These are phyloP conservation scores for Typha latifolia DNA, from an alignment of 176 grass and related monocot species.

Conservation along the genomic window DNA sequence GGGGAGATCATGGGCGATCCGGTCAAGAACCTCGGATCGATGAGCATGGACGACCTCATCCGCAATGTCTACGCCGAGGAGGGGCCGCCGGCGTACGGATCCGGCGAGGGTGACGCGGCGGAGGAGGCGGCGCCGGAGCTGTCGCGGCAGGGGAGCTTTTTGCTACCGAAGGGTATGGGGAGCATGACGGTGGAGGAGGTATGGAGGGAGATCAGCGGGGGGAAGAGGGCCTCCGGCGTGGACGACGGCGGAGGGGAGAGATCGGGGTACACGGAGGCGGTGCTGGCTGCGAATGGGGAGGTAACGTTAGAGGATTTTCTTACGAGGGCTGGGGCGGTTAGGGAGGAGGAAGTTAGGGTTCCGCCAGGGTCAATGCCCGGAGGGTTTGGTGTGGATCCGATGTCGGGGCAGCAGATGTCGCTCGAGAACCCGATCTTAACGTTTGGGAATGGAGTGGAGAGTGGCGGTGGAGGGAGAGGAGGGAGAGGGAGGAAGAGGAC, in stretches of 20 bases:
- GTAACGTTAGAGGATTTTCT: slow-evolving; percentile 25
- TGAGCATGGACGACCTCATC: slow-evolving; percentile 85
- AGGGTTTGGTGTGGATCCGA: slow-evolving; percentile 1
- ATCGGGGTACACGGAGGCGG: neutral
- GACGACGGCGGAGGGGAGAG: neutral
- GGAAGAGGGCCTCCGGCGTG: neutral
- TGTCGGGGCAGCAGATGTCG: slow-evolving; percentile 5
- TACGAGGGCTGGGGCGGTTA: slow-evolving; percentile 1
- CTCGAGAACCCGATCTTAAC: slow-evolving; percentile 16
- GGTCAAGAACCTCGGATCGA: slow-evolving; percentile 41
- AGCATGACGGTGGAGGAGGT: slow-evolving; percentile 35
- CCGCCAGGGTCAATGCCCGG: neutral
- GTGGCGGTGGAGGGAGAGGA: slow-evolving; percentile 6
- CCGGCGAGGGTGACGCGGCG: slow-evolving; percentile 9
- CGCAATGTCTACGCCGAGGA: slow-evolving; percentile 46
- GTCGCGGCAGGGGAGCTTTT: slow-evolving; percentile 18
- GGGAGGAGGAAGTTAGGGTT: slow-evolving; percentile 12
- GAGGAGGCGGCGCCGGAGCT: slow-evolving; percentile 10
- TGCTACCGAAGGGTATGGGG: neutral
- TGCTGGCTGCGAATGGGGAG: slow-evolving; percentile 1
- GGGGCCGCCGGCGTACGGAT: slow-evolving; percentile 10
- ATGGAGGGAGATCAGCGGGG: slow-evolving; percentile 15
- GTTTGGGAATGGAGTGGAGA: slow-evolving; percentile 14
- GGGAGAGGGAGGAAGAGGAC: slow-evolving; percentile 66
- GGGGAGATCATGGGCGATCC: slow-evolving; percentile 18